Percentiles rank a stretch among this genome's conserved stretches.
Conservation (phyloP, 257 asterid species). For the Fraxinus quadrangulata region DNA sequence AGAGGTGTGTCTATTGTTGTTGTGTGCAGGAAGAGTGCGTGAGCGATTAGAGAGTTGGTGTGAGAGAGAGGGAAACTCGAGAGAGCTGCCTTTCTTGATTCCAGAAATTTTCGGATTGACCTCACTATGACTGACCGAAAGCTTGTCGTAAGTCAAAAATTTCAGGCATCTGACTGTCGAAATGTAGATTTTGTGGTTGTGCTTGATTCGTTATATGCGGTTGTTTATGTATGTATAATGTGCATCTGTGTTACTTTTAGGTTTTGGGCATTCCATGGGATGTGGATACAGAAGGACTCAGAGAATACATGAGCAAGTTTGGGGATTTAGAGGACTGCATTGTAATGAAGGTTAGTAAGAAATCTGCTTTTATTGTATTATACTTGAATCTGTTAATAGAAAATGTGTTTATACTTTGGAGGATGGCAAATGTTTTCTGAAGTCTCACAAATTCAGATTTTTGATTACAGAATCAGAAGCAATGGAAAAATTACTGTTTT, state of each 20-base stretch:
- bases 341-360: conserved; percentile 80
- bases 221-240: conserved; percentile 20
- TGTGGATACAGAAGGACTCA: conserved; percentile 86
- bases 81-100: conserved; percentile 30
- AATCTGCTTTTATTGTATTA: not conserved
- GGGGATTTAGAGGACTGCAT: conserved; percentile 97
- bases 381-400: not conserved
- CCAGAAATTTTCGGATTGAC: conserved; percentile 7
- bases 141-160: conserved; percentile 72
- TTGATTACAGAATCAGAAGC: not conserved
- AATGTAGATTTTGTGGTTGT: not conserved
- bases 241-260: conserved; percentile 36
- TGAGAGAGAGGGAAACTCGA: conserved; percentile 47
- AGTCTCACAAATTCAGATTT: not conserved
- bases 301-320: conserved; percentile 90
- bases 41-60: conserved; percentile 73
- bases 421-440: not conserved
- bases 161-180: not conserved
- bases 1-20: conserved; percentile 75
- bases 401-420: not conserved
- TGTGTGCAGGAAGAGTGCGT: conserved; percentile 94
- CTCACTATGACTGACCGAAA: conserved; percentile 77
- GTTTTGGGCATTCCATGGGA: conserved; percentile 99
- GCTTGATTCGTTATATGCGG: not conserved
- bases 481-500: not conserved